Evolutionary conservation across 2,329 filamentous ascomycete genomes (phyloP).

Genomic region (Claviceps sp.): DNA sequence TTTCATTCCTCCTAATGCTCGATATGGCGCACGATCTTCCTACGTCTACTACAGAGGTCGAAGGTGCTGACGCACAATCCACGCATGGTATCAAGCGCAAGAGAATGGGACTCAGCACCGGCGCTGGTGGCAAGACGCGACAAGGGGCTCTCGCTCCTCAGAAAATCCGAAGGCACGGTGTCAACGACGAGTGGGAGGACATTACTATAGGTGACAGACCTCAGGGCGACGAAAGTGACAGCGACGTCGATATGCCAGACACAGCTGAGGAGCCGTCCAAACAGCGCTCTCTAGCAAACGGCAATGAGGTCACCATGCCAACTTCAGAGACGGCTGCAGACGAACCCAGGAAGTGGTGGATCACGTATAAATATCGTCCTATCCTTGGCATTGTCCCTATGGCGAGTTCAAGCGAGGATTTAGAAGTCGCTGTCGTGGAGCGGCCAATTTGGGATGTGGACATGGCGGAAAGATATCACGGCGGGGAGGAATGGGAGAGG

Average conservation of each 20-base stretch:
- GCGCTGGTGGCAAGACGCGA: slow-evolving; percentile 40
- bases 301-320: slow-evolving; percentile 8
- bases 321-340: slow-evolving; percentile 9
- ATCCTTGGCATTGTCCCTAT: slow-evolving; percentile 59
- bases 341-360: slow-evolving; percentile 45
- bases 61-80: slow-evolving; percentile 16
- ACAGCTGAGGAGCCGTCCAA: slow-evolving; percentile 20
- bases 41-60: slow-evolving; percentile 13
- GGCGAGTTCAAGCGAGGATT: slow-evolving; percentile 23
- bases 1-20: slow-evolving; percentile 82
- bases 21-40: slow-evolving; percentile 61
- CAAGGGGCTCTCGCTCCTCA: slow-evolving; percentile 30
- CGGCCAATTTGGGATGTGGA: slow-evolving; percentile 74
- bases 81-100: slow-evolving; percentile 38
- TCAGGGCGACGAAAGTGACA: slow-evolving; percentile 19
- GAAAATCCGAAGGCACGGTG: slow-evolving; percentile 26
- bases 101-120: slow-evolving; percentile 31
- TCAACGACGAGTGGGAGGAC: slow-evolving; percentile 27
- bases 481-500: slow-evolving; percentile 39
- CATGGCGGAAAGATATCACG: slow-evolving; percentile 57
- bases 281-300: slow-evolving; percentile 16
- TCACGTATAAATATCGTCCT: slow-evolving; percentile 87
- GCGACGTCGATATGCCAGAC: slow-evolving; percentile 25
- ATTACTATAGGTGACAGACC: slow-evolving; percentile 25
- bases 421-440: slow-evolving; percentile 83